Evolutionary conservation across 176 grass and related monocot species (phyloP), one percentile per base, ranked within the genome.

Genomic region (Typha latifolia): DNA sequence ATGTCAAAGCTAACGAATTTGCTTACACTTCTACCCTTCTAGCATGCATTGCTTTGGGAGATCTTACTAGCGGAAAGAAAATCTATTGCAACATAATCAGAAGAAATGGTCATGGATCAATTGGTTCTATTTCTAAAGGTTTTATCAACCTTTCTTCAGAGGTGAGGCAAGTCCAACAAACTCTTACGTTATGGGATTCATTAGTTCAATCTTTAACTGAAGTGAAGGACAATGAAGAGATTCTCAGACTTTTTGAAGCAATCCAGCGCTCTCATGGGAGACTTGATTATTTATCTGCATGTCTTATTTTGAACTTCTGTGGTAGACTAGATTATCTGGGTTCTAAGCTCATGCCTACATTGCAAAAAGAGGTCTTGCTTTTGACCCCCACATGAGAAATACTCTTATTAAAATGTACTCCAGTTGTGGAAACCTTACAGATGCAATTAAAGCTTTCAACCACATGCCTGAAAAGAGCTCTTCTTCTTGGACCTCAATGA

Each of bases 351-450:
- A 90, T 64, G 75, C 75, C 15, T 86, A 86, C 65, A 79, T 90
- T 52, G 80, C 65, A 37, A 90, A 85, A 51, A 50, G 65, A 49
- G 79, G 83, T 12, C 67, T 90, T 80, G 69, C 56, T 62, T 82
- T 63, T 32, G 14, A 72, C 49, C 37, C 61, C 61, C 69, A 63
- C 47, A 70, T 71, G 21, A 74, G 56, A 48, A 80, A 67, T 79
- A 24, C 71, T 29, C 79, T 90, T n/a, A 82, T 90, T 3, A 67
- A 85, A 26, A 90, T 90, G 87, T 90, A 90, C 72, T 90, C 83
- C 1, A 50, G 49, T 59, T 86, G 75, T 49, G 68, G 87, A 70
- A 82, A 65, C 43, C 83, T 90, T 13, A 61, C 12, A 16, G 24
- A 86, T 69, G 83, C 87, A 14, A 65, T 67, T 27, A 77, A 86